A percentile compares a stretch with the other conserved stretches of the same genome.
Conservation (phyloP, 208 protist species). For the Acanthamoeba healyi region DNA sequence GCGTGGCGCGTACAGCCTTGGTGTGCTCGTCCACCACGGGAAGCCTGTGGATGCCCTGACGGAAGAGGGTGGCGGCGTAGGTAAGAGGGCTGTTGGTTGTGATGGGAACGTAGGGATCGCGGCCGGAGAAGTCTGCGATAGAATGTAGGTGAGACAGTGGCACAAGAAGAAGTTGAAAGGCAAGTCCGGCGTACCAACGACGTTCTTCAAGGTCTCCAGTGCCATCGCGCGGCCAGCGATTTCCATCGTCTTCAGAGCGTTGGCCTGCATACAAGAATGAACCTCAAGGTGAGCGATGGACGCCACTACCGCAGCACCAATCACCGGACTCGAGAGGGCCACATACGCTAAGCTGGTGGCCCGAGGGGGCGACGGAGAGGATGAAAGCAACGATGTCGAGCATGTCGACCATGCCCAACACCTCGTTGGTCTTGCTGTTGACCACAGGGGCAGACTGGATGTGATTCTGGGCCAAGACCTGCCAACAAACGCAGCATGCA, state of each 20-base stretch:
- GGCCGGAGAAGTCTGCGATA: slow-evolving; percentile 48
- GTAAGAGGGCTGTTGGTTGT: slow-evolving; percentile 45
- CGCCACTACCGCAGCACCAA: background rate
- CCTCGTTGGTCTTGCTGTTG: slow-evolving; percentile 67
- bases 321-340: background rate
- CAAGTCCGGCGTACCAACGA: background rate
- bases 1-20: background rate
- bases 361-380: slow-evolving; percentile 36
- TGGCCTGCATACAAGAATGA: background rate
- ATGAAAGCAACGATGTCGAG: slow-evolving; percentile 71
- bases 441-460: slow-evolving; percentile 71
- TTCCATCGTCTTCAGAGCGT: slow-evolving; percentile 66
- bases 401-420: slow-evolving; percentile 73
- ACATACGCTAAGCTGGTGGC: slow-evolving; percentile 9
- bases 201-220: slow-evolving; percentile 66
- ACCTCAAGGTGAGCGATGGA: background rate
- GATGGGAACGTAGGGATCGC: slow-evolving; percentile 71
- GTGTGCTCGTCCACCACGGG: slow-evolving; percentile 60
- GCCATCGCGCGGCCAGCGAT: slow-evolving; percentile 71
- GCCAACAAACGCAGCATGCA: background rate
- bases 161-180: background rate
- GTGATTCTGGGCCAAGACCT: slow-evolving; percentile 22
- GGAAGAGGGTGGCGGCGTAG: background rate
- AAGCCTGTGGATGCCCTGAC: slow-evolving; percentile 54
- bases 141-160: background rate